A percentile compares a stretch with the other conserved stretches of the same genome.
phyloP scores from a whole-genome alignment of 805 yeast genomes.

The Lipomyces yamanashiensis region DNA sequence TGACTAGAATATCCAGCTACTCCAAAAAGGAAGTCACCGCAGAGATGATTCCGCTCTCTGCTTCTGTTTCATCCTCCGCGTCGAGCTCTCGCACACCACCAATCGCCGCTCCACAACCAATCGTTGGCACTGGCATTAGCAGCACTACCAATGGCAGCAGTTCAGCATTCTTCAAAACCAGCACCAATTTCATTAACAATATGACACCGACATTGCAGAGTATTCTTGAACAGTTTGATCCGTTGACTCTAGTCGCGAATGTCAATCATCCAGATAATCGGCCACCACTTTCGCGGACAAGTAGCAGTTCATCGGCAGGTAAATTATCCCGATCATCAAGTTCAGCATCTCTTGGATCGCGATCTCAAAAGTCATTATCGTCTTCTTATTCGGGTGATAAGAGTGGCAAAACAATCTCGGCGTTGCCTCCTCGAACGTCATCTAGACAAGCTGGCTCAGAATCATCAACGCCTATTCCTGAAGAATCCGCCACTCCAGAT shows the following conservation, averaged over 20 bases:
- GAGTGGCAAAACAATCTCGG: neutral
- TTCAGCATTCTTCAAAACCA: neutral
- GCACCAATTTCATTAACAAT: neutral
- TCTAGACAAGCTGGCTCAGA: neutral
- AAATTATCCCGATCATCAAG: conserved; percentile 15
- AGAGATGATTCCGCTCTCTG: conserved; percentile 12
- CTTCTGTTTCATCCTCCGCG: conserved; percentile 2
- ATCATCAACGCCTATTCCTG: conserved; percentile 3
- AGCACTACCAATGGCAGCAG: conserved; percentile 15
- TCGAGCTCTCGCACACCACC: conserved; percentile 15
- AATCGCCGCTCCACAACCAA: conserved; percentile 30
- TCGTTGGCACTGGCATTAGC: conserved; percentile 26
- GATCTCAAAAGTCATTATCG: conserved; percentile 1
- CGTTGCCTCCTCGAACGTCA: conserved; percentile 7
- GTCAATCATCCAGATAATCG: conserved; percentile 20
- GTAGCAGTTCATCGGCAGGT: neutral
- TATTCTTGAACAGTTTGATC: conserved; percentile 41
- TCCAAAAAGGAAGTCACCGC: neutral
- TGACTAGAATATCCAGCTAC: neutral
- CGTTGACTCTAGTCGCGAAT: conserved; percentile 31
- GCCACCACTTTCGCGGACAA: conserved; percentile 11
- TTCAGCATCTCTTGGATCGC: conserved; percentile 7
- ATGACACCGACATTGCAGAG: conserved; percentile 28
- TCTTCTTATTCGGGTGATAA: neutral
- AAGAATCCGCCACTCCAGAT: neutral